Percentiles rank a stretch among this genome's conserved stretches.
phyloP scores from a whole-genome alignment of 768 basidiomycete species.

The Pleurotus djamor region DNA sequence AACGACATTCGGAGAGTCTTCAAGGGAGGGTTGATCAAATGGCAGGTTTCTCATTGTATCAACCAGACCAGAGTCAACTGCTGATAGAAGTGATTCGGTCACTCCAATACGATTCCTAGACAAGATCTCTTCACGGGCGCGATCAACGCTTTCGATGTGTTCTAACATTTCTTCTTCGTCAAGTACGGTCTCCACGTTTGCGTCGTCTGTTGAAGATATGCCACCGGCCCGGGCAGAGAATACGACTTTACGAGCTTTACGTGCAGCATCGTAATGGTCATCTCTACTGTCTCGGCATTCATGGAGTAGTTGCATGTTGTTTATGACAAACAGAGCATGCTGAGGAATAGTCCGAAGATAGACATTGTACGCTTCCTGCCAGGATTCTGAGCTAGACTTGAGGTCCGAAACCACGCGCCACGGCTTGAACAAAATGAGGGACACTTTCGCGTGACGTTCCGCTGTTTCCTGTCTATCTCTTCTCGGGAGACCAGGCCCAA shows the following conservation, averaged over 20 bases:
- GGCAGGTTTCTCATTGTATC: not conserved
- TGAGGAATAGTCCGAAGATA: conserved; percentile 10
- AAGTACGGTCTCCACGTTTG: not conserved
- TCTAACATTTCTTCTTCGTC: conserved; percentile 14
- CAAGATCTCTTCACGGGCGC: not conserved
- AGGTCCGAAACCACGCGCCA: conserved; percentile 29
- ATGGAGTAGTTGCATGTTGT: conserved; percentile 40
- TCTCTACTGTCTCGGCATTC: conserved; percentile 34
- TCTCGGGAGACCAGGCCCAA: conserved; percentile 31
- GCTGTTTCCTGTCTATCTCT: conserved; percentile 15
- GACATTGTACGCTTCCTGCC: conserved; percentile 25
- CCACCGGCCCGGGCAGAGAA: not conserved
- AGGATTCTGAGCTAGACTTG: conserved; percentile 11
- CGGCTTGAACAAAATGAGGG: conserved; percentile 42
- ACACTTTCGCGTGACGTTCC: conserved; percentile 26
- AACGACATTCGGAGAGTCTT: not conserved
- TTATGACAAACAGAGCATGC: conserved; percentile 15
- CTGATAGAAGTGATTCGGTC: not conserved
- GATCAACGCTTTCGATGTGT: conserved; percentile 12
- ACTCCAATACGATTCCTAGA: not conserved
- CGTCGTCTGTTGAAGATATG: not conserved
- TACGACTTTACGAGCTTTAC: conserved; percentile 1
- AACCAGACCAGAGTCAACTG: not conserved
- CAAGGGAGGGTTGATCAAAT: not conserved
- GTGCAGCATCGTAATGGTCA: conserved; percentile 22